These are phyloP conservation scores for Fusarium sp. DNA, from an alignment of 2,329 filamentous ascomycete species.

Conservation along the genomic window DNA sequence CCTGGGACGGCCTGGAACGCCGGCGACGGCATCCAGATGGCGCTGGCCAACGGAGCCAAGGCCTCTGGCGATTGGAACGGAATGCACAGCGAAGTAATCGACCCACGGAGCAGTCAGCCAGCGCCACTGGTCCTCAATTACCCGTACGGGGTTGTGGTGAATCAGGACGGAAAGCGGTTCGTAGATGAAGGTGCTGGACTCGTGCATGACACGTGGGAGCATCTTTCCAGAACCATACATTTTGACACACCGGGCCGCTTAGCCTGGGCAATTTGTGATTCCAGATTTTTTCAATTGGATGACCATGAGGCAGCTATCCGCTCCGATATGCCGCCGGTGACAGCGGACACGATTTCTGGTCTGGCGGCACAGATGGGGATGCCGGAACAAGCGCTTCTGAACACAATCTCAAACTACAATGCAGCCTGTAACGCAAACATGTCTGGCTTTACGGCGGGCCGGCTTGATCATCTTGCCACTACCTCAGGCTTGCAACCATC, in stretches of 20 bases:
- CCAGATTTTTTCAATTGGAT: conserved; percentile 14
- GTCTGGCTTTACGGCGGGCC: conserved; percentile 14
- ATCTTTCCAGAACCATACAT: conserved; percentile 20
- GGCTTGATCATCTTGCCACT: conserved; percentile 15
- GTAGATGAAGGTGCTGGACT: conserved; percentile 19
- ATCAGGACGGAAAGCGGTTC: conserved; percentile 16
- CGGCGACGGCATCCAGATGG: conserved; percentile 18
- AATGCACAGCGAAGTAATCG: conserved; percentile 15
- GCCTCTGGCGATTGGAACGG: conserved; percentile 13
- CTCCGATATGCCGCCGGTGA: conserved; percentile 15
- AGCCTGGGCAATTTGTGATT: conserved; percentile 21
- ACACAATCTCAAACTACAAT: conserved; percentile 16
- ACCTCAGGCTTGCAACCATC: conserved; percentile 17
- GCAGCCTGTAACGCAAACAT: conserved; percentile 15
- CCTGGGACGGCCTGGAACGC: conserved; percentile 16
- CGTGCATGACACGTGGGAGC: conserved; percentile 16
- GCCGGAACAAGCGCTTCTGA: conserved; percentile 14
- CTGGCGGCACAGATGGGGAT: conserved; percentile 16
- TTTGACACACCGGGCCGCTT: conserved; percentile 15
- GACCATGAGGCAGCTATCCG: conserved; percentile 19
- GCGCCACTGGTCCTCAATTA: conserved; percentile 16
- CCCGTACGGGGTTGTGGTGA: conserved; percentile 15
- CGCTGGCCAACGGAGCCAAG: conserved; percentile 19
- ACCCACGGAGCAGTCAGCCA: conserved; percentile 16
- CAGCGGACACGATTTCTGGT: conserved; percentile 14